These are phyloP conservation scores for Rhodamnia rubescens DNA, from an alignment of 345 rosid species.

Conservation along the genomic window DNA sequence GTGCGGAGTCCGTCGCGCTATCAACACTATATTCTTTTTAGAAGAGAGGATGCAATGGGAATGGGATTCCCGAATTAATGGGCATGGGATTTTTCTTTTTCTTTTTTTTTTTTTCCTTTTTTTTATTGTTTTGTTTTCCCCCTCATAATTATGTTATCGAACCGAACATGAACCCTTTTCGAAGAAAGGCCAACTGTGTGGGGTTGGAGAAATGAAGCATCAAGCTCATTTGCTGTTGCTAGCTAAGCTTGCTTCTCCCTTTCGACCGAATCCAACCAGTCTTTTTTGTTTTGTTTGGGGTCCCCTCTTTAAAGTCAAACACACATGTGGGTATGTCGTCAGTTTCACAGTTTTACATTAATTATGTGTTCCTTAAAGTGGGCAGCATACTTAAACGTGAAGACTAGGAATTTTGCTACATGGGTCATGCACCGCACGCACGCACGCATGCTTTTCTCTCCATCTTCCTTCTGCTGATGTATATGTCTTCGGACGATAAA, in stretches of 20 bases:
- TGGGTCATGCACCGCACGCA: background rate
- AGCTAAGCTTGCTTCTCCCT: background rate
- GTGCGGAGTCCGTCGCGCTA: fast-evolving
- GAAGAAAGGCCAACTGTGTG: background rate
- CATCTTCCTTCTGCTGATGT: background rate
- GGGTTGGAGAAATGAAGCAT: background rate
- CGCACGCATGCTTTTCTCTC: background rate
- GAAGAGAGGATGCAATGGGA: slow-evolving; percentile 6
- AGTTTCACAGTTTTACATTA: background rate
- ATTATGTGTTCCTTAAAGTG: background rate
- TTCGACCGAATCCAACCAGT: background rate
- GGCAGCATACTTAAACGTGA: background rate
- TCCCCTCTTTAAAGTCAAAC: background rate
- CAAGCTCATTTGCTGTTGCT: slow-evolving; percentile 1
- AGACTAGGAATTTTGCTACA: background rate
- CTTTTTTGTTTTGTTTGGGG: no score
- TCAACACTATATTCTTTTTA: background rate
- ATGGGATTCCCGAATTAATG: background rate
- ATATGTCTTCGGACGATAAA: background rate
- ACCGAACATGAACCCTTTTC: background rate
- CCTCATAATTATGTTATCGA: background rate
- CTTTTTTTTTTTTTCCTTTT: background rate
- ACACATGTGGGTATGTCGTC: background rate
- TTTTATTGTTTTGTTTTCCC: background rate
- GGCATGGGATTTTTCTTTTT: background rate